A percentile compares a stretch with the other conserved stretches of the same genome.
Conservation (phyloP, 495 filamentous ascomycete species). For the Chaetomidium leptoderma region DNA sequence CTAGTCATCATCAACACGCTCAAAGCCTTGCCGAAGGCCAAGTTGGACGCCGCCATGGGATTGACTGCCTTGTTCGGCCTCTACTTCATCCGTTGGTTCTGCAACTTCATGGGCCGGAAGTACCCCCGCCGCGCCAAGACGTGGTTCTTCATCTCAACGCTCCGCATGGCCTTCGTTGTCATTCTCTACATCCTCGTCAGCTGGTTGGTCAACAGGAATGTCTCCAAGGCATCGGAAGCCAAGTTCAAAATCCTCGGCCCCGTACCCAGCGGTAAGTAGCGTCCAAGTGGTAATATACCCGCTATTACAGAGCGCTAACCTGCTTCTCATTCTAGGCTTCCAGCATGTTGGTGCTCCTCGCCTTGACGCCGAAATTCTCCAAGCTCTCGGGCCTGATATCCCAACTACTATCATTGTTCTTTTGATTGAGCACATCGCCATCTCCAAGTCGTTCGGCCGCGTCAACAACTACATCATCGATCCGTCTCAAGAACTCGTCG, state of each 20-base stretch:
- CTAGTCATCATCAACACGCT: slow-evolving; percentile 52
- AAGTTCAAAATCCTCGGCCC: slow-evolving; percentile 65
- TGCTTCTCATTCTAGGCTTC: slow-evolving; percentile 52
- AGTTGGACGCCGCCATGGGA: slow-evolving; percentile 51
- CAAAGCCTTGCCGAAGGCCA: slow-evolving; percentile 41
- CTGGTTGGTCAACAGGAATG: slow-evolving; percentile 67
- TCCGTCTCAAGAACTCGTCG: slow-evolving; percentile 93
- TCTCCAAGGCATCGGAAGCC: slow-evolving; percentile 42
- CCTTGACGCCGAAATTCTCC: slow-evolving; percentile 46
- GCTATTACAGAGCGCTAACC: background rate
- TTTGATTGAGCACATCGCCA: slow-evolving; percentile 92
- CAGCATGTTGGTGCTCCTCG: slow-evolving; percentile 67
- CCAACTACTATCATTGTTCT: slow-evolving; percentile 72
- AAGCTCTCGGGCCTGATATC: slow-evolving; percentile 33
- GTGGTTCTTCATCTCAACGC: slow-evolving; percentile 54
- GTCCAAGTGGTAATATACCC: too few relatives aligned
- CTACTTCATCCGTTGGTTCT: slow-evolving; percentile 46
- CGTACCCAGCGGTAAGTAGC: slow-evolving; percentile 71
- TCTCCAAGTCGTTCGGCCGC: slow-evolving; percentile 94
- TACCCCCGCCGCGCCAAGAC: slow-evolving; percentile 37
- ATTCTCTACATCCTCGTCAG: slow-evolving; percentile 90
- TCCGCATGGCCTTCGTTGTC: slow-evolving; percentile 89
- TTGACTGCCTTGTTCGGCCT: slow-evolving; percentile 47
- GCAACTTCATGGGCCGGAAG: slow-evolving; percentile 40
- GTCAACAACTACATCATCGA: slow-evolving; percentile 98